Percentiles rank a stretch among this genome's conserved stretches.
These are phyloP conservation scores for Pulveroboletus ravenelii DNA, from an alignment of 768 basidiomycete genomes.

Conservation along the genomic window DNA sequence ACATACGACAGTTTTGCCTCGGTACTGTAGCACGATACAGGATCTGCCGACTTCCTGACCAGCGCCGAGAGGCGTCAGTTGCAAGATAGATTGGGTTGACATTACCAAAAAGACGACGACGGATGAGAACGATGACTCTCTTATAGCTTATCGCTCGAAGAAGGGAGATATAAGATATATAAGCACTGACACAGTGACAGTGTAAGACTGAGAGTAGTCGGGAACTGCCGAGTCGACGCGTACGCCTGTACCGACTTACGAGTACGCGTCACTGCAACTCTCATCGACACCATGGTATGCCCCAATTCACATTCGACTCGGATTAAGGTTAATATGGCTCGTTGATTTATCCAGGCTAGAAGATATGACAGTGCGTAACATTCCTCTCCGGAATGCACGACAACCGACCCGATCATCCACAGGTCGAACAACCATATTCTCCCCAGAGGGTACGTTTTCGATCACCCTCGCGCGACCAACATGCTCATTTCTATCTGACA, in stretches of 20 bases:
- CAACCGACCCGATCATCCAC: slow-evolving; percentile 27
- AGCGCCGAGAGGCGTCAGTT: slow-evolving; percentile 86
- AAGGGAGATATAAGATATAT: neutral
- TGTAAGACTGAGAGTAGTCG: neutral
- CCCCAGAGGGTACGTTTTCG: slow-evolving; percentile 75
- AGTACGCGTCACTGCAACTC: slow-evolving; percentile 23
- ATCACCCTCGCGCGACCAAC: slow-evolving; percentile 4
- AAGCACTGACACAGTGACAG: no score
- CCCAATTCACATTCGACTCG: neutral
- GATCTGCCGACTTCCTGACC: slow-evolving; percentile 98
- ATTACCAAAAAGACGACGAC: slow-evolving; percentile 23
- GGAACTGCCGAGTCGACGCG: slow-evolving; percentile 26
- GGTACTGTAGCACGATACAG: slow-evolving; percentile 94
- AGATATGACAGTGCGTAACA: slow-evolving; percentile 86
- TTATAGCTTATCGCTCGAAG: neutral
- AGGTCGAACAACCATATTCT: slow-evolving; percentile 98
- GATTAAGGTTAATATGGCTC: neutral
- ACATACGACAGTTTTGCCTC: slow-evolving; percentile 91
- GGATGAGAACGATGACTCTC: neutral
- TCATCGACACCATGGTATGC: slow-evolving; percentile 46
- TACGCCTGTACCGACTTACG: slow-evolving; percentile 6
- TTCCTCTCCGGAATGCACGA: slow-evolving; percentile 5
- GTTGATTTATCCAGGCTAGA: slow-evolving; percentile 53
- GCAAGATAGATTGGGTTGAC: slow-evolving; percentile 57
- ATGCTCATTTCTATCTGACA: slow-evolving; percentile 30